Evolutionary conservation across 805 yeast species (phyloP).

Genomic region (Metschnikowia koreensis): DNA sequence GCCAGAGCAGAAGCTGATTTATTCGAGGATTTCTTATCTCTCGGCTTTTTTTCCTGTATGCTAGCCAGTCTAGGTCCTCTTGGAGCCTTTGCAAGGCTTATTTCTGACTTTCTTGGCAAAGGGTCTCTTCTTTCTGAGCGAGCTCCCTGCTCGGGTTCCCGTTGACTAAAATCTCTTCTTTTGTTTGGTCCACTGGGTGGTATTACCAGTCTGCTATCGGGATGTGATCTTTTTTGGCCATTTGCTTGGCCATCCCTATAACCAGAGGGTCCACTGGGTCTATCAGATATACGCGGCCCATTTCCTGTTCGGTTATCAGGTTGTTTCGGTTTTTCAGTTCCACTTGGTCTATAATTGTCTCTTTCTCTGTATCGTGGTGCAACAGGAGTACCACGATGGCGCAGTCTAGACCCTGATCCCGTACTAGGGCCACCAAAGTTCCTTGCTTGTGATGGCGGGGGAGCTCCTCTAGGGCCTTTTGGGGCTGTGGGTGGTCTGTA

Average conservation of each 20-base stretch:
- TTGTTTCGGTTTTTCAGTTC: constrained; percentile 2
- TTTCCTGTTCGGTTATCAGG: neutral
- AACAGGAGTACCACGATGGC: constrained; percentile 8
- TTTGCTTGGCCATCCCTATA: constrained; percentile 4
- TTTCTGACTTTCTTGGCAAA: constrained; percentile 1
- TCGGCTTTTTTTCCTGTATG: constrained; percentile 2
- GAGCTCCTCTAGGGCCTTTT: constrained; percentile 17
- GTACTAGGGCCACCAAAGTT: constrained; percentile 12
- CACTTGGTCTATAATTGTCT: constrained; percentile 17
- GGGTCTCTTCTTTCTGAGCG: constrained; percentile 3
- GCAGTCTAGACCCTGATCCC: constrained; percentile 9
- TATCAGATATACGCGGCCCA: constrained; percentile 5
- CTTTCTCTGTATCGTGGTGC: constrained; percentile 16
- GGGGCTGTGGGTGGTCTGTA: constrained; percentile 23
- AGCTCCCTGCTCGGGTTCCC: neutral
- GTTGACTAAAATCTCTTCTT: constrained; percentile 8
- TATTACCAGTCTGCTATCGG: constrained; percentile 4
- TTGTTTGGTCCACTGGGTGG: constrained; percentile 4
- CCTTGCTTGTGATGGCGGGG: constrained; percentile 10
- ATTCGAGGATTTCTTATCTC: neutral
- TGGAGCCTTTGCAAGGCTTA: constrained; percentile 1
- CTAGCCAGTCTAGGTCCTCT: constrained; percentile 4
- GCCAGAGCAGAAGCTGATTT: neutral
- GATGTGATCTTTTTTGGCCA: constrained; percentile 5
- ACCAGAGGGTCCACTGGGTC: constrained; percentile 18